Conservation (phyloP, 2,329 filamentous ascomycete genomes). For the Arthrobotrys conoides region DNA sequence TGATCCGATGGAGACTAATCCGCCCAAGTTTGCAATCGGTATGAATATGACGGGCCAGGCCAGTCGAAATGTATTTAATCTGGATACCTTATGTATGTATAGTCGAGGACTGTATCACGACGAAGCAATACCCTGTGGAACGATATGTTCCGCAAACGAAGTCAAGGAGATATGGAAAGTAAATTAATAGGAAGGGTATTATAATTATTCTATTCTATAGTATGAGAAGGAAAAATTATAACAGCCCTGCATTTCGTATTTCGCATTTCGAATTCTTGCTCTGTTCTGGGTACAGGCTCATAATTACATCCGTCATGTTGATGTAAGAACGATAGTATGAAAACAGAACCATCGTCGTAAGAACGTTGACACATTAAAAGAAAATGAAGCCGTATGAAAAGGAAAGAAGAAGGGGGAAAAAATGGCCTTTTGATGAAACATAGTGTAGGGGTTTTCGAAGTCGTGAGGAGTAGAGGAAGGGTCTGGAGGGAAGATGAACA, state of each 20-base stretch:
- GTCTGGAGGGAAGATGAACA: conserved; percentile 27
- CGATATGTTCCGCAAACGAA: conserved; percentile 7
- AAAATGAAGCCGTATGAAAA: conserved; percentile 22
- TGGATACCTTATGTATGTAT: not conserved
- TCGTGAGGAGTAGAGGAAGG: conserved; percentile 18
- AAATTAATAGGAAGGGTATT: conserved; percentile 22
- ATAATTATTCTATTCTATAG: conserved; percentile 33
- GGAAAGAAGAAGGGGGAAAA: conserved; percentile 19
- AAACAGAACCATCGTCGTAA: conserved; percentile 21
- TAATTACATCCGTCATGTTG: conserved; percentile 34
- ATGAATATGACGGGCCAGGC: not conserved
- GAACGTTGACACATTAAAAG: conserved; percentile 22
- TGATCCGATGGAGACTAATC: conserved; percentile 32
- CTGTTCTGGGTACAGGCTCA: conserved; percentile 50
- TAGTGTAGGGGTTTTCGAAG: conserved; percentile 14
- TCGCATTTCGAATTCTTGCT: conserved; percentile 49
- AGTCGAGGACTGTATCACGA: not conserved
- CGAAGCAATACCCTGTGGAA: not conserved
- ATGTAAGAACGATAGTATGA: conserved; percentile 38
- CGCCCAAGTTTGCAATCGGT: not conserved
- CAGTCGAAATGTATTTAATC: conserved; percentile 10
- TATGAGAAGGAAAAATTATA: conserved; percentile 37
- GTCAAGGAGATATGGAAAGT: not conserved
- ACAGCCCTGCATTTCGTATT: conserved; percentile 39
- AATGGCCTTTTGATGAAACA: conserved; percentile 15